These are phyloP conservation scores for Cornus suecica DNA, from an alignment of 148 eudicot genomes.

Conservation along the genomic window DNA sequence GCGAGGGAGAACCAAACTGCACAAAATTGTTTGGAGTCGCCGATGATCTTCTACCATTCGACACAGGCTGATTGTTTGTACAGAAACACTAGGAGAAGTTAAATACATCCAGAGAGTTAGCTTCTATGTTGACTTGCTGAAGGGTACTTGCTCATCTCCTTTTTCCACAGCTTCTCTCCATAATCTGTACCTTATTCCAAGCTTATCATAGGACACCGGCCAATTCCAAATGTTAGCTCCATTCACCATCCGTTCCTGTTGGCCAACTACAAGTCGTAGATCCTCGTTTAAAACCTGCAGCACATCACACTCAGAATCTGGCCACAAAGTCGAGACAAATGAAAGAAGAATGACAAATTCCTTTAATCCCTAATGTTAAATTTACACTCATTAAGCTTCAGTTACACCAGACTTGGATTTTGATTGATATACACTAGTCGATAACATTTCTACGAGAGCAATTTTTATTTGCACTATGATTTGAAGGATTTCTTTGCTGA, in stretches of 20 bases:
- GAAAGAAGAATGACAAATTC: neutral
- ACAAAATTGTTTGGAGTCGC: slow-evolving; percentile 3
- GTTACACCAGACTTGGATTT: too few relatives aligned
- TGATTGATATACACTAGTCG: too few relatives aligned
- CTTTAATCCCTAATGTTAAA: too few relatives aligned
- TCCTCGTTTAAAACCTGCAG: slow-evolving; percentile 86
- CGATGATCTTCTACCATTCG: slow-evolving; percentile 9
- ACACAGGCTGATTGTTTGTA: neutral
- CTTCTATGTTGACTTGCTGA: slow-evolving; percentile 26
- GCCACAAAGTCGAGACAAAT: neutral
- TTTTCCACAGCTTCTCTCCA: slow-evolving; percentile 86
- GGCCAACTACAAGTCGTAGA: slow-evolving; percentile 80
- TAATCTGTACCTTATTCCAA: slow-evolving; percentile 86
- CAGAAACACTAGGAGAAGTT: neutral
- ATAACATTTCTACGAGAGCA: too few relatives aligned
- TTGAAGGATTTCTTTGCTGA: too few relatives aligned
- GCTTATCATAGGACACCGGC: slow-evolving; percentile 88
- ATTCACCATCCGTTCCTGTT: slow-evolving; percentile 84
- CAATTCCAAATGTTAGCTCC: slow-evolving; percentile 89
- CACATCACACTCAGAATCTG: neutral
- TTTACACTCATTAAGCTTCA: too few relatives aligned
- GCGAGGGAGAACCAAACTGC: neutral
- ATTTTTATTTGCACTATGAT: too few relatives aligned
- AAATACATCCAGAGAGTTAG: neutral
- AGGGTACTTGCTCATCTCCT: slow-evolving; percentile 61